Conservation (phyloP, 1,284 basidiomycete genomes). For the Austroboletus olivaceoglutinosus region DNA sequence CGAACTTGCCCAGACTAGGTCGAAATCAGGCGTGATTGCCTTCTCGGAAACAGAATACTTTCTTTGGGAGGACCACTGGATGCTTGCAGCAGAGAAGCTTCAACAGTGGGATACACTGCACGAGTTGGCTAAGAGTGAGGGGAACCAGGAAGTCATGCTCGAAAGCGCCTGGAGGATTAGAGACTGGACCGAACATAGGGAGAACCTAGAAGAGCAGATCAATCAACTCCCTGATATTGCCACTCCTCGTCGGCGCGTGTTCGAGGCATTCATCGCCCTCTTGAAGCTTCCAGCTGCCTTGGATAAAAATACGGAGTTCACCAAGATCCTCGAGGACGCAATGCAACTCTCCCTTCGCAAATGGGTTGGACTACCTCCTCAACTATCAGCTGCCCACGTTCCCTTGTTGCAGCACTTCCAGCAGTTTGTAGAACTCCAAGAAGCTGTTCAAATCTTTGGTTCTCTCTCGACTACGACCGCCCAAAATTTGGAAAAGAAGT, state of each 20-base stretch:
- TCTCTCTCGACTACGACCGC: constrained; percentile 86
- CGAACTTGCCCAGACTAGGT: constrained; percentile 88
- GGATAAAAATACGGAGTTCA: constrained; percentile 80
- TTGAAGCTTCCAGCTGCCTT: constrained; percentile 62
- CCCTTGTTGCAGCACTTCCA: constrained; percentile 98
- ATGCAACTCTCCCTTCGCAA: constrained; percentile 96
- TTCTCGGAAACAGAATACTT: constrained; percentile 97
- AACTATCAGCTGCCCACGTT: constrained; percentile 89
- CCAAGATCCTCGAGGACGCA: constrained; percentile 89
- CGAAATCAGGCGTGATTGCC: constrained; percentile 79
- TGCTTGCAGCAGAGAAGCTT: constrained; percentile 91
- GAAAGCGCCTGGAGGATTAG: constrained; percentile 96
- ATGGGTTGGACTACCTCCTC: constrained; percentile 88
- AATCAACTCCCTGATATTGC: constrained; percentile 79
- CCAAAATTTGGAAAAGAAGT: constrained; percentile 92
- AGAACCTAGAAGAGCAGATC: constrained; percentile 84
- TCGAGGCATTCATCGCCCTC: constrained; percentile 92
- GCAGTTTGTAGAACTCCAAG: constrained; percentile 97
- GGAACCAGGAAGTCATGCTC: constrained; percentile 88
- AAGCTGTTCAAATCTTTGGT: constrained; percentile 94
- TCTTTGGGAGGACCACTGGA: constrained; percentile 99
- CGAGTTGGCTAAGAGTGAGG: constrained; percentile 90
- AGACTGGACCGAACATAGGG: constrained; percentile 86
- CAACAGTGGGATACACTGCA: constrained; percentile 97
- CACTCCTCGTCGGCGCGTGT: constrained; percentile 92